A percentile compares a stretch with the other conserved stretches of the same genome.
Conservation (phyloP, 129 eudicot genomes). For the sunflower (Helianthus annuus) region DNA sequence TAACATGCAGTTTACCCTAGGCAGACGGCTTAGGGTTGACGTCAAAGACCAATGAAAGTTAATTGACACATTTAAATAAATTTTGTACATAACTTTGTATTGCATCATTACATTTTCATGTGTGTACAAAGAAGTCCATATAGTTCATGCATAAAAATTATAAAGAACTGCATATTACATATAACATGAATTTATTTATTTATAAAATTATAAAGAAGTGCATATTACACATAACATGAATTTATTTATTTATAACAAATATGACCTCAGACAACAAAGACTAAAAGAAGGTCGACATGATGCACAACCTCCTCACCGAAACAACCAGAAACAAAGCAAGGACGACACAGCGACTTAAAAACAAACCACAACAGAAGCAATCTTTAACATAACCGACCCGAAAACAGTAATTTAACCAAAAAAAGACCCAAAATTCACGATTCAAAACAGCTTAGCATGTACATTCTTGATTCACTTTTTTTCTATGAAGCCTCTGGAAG, state of each 20-base stretch:
- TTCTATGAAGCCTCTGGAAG: slow-evolving; percentile 27
- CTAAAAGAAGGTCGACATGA: background rate
- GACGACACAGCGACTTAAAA: background rate
- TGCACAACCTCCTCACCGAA: background rate
- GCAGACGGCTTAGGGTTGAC: too few species aligned
- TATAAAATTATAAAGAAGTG: background rate
- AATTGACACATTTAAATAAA: too few species aligned
- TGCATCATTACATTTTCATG: background rate
- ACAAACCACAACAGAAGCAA: background rate
- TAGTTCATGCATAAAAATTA: background rate
- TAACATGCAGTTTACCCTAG: too few species aligned
- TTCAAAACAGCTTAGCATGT: background rate
- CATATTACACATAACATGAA: background rate
- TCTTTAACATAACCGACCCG: background rate
- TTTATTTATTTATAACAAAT: background rate
- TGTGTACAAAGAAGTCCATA: background rate
- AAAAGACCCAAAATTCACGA: background rate
- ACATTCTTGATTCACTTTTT: background rate
- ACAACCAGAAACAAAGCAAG: background rate
- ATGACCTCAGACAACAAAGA: background rate
- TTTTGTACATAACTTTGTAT: background rate
- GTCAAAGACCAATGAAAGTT: too few species aligned
- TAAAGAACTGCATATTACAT: background rate
- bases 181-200: background rate
- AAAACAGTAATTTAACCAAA: background rate